phyloP scores from a whole-genome alignment of 331 rosid genomes.

The Malus hybrid region DNA sequence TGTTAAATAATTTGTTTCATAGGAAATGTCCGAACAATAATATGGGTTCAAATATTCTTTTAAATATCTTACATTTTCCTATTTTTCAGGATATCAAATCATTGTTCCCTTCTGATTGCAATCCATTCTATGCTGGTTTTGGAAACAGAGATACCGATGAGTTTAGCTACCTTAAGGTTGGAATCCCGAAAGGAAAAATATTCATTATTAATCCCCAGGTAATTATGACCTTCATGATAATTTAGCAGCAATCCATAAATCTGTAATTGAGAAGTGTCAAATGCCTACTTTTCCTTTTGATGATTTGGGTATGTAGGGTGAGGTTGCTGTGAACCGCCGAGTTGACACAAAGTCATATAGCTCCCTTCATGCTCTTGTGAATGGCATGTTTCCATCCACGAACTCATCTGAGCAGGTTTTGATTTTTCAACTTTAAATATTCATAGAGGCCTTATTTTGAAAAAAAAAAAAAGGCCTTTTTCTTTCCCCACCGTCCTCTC shows the following conservation, averaged over 20 bases:
- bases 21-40: not conserved
- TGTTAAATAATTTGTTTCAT: not conserved
- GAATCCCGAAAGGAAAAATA: constrained; percentile 88
- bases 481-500: not conserved
- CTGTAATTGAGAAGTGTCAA: not conserved
- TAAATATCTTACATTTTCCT: not conserved
- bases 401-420: constrained; percentile 66
- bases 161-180: constrained; percentile 88
- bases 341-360: constrained; percentile 68
- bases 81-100: constrained; percentile 62
- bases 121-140: constrained; percentile 97
- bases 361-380: constrained; percentile 78
- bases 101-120: constrained; percentile 79
- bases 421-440: not conserved
- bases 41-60: not conserved
- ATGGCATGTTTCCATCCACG: constrained; percentile 81
- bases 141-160: constrained; percentile 98
- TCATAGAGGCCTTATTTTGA: not conserved
- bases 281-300: constrained; percentile 22
- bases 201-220: constrained; percentile 95
- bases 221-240: constrained; percentile 17
- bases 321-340: constrained; percentile 68
- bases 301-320: constrained; percentile 59
- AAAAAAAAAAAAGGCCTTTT: not conserved
- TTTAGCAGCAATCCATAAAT: not conserved